Evolutionary conservation across 805 yeast genomes (phyloP).

Genomic region (Brettanomyces naardenensis): DNA sequence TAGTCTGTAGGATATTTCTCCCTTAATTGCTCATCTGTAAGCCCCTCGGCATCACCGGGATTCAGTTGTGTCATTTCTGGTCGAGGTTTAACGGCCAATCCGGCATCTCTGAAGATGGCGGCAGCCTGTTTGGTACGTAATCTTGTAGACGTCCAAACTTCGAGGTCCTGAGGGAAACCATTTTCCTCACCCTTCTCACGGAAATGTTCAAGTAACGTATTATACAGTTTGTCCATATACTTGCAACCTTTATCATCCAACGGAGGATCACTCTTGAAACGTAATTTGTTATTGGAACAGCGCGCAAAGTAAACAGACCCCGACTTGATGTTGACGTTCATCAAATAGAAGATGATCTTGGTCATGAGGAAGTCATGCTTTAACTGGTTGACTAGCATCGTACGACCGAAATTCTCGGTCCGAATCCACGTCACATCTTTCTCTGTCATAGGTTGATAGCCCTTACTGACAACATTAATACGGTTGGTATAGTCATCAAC

Average conservation of each 20-base stretch:
- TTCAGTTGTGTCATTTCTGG: slow-evolving; percentile 81
- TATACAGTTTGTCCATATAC: slow-evolving; percentile 59
- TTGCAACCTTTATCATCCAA: slow-evolving; percentile 64
- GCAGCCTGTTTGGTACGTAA: slow-evolving; percentile 78
- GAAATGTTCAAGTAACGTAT: slow-evolving; percentile 38
- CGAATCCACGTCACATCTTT: slow-evolving; percentile 64
- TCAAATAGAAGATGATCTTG: slow-evolving; percentile 83
- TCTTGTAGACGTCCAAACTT: slow-evolving; percentile 95
- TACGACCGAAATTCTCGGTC: slow-evolving; percentile 84
- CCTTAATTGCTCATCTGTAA: slow-evolving; percentile 53
- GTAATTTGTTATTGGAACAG: slow-evolving; percentile 52
- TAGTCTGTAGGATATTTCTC: slow-evolving; percentile 62
- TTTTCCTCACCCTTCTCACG: slow-evolving; percentile 10
- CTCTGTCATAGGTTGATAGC: slow-evolving; percentile 67
- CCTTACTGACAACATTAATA: slow-evolving; percentile 57
- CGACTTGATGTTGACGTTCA: slow-evolving; percentile 80
- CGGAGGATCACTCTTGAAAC: slow-evolving; percentile 71
- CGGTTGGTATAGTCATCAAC: slow-evolving; percentile 68
- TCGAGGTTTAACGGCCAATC: slow-evolving; percentile 63
- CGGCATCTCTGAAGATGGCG: slow-evolving; percentile 51
- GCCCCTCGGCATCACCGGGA: slow-evolving; percentile 79
- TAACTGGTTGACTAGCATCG: slow-evolving; percentile 70
- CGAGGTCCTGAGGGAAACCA: slow-evolving; percentile 32
- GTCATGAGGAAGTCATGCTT: slow-evolving; percentile 85
- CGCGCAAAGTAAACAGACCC: slow-evolving; percentile 93